Conservation (phyloP, 768 basidiomycete species). For the Suillus ampliporus region DNA sequence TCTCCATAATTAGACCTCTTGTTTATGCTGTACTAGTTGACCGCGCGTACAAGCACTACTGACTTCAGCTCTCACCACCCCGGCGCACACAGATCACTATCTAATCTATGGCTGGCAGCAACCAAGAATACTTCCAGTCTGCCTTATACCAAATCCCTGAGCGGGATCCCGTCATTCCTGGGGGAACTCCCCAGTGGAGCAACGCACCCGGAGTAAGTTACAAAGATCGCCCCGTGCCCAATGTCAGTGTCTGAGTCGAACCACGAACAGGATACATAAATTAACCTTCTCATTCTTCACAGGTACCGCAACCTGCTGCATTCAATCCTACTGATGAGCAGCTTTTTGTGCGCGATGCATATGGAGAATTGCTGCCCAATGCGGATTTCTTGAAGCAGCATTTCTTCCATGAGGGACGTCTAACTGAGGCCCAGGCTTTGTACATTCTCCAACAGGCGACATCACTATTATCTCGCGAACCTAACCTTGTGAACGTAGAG, state of each 20-base stretch:
- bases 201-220: conserved; percentile 24
- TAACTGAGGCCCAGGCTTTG: conserved; percentile 86
- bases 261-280: conserved; percentile 13
- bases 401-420: conserved; percentile 84
- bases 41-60: not conserved
- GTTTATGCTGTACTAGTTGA: not conserved
- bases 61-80: not conserved
- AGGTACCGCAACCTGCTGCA: conserved; percentile 76
- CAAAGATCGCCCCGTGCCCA: conserved; percentile 37
- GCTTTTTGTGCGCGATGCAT: conserved; percentile 61
- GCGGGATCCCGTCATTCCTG: conserved; percentile 33
- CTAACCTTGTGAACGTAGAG: conserved; percentile 84
- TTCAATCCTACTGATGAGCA: conserved; percentile 73
- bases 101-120: conserved; percentile 10
- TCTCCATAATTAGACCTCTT: conserved; percentile 7
- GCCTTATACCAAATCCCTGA: conserved; percentile 35
- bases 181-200: conserved; percentile 32
- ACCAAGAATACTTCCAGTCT: conserved; percentile 25
- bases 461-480: conserved; percentile 71
- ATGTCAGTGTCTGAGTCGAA: conserved; percentile 33
- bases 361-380: conserved; percentile 69
- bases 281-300: conserved; percentile 31
- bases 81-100: not conserved
- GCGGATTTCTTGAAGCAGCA: conserved; percentile 84
- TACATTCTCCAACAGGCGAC: conserved; percentile 77